Evolutionary conservation across 768 basidiomycete genomes (phyloP), one percentile per base, ranked within the genome.

Genomic region (Trametes cinnabarina): DNA sequence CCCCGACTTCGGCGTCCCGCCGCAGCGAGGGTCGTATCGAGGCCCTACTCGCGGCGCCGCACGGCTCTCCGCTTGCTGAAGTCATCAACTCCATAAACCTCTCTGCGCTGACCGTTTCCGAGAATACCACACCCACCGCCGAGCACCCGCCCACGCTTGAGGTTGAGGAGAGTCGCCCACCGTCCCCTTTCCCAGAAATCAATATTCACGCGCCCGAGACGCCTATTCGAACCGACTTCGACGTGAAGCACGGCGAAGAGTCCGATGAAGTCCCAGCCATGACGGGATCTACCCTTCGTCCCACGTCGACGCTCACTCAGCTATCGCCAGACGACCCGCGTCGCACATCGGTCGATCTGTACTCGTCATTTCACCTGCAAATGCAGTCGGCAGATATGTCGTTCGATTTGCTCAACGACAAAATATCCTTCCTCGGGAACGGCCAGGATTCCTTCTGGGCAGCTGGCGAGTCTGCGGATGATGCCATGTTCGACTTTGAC

Each of bases 391-490:
- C 64, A 2, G 73, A 74, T 14, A 68, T 70, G 63, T 72, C 72
- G 11, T 74, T 74, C 25, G 71, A 74, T 52, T 59, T 73, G 35
- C 51, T 74, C 30, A 74, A 74, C 59, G 73, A 74, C 60, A 68
- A 67, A 54, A 68, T 74, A 22, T 72, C 73, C 11, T 73, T 74
- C 63, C 63, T 73, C 8, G 59, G 52, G 11, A 55, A 65, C 4
- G 68, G 65, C 19, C 65, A 65, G 25, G 72, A 73, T 42, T 65
- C 69, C 7, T 68, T 70, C 47, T 63, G 61, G 61, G 44, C 57
- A 1, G 66, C 57, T 17, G 61, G 57, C 9, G 66, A 67, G 30
- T 12, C 30, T 23, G 63, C 66, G n/a, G 63, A 65, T 19, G 53
- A 42, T 42, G 41, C 47, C 12, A 44, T 42, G 47, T 57, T 57